Conservation (phyloP, 768 basidiomycete species). For the Lanmaoa rubissima region DNA sequence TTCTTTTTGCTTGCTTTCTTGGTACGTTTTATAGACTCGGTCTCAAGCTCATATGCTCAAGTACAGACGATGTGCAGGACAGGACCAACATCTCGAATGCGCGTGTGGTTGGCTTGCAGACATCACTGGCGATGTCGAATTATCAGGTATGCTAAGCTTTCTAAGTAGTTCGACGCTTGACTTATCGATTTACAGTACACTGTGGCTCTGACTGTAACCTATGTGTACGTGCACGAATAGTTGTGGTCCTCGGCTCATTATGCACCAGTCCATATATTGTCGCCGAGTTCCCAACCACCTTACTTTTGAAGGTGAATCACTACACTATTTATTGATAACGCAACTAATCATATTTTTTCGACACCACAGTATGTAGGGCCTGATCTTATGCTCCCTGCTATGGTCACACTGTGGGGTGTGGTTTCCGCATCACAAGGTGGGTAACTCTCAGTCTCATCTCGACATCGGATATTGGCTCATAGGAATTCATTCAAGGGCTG, state of each 20-base stretch:
- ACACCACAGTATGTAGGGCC: conserved; percentile 42
- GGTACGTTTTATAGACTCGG: conserved; percentile 32
- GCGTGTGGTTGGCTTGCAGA: conserved; percentile 57
- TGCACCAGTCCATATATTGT: conserved; percentile 44
- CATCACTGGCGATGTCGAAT: conserved; percentile 38
- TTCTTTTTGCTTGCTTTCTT: conserved; percentile 52
- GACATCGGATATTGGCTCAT: not conserved
- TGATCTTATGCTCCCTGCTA: conserved; percentile 55
- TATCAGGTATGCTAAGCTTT: conserved; percentile 21
- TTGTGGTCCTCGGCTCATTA: not conserved
- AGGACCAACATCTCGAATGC: conserved; percentile 55
- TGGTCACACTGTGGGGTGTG: conserved; percentile 65
- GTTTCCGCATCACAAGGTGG: conserved; percentile 59
- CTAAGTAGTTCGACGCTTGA: not conserved
- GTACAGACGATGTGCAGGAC: conserved; percentile 26
- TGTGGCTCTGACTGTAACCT: conserved; percentile 31
- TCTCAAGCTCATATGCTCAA: not conserved
- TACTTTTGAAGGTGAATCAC: conserved; percentile 47
- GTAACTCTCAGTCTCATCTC: not conserved
- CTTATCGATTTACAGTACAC: conserved; percentile 30
- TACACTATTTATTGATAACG: not conserved
- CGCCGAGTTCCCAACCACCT: conserved; percentile 59
- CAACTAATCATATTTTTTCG: not conserved
- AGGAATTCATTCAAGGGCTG: conserved; percentile 32
- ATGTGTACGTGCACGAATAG: conserved; percentile 17